A percentile compares a stretch with the other conserved stretches of the same genome.
Evolutionary conservation across 192 early-diverging fungal genomes (phyloP).

Genomic region (Coemansia sp.): DNA sequence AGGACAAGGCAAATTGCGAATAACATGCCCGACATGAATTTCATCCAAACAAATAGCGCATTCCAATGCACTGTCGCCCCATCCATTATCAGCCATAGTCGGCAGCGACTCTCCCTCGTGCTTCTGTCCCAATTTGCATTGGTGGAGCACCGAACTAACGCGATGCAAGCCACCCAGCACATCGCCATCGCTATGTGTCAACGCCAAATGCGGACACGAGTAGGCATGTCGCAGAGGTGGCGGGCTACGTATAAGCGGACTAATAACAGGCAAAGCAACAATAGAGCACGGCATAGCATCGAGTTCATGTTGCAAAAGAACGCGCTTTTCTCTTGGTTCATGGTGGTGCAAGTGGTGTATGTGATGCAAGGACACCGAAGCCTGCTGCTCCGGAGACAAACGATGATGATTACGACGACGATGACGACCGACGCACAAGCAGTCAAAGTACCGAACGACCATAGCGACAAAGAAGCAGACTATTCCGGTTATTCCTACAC

Average conservation of each 20-base stretch:
- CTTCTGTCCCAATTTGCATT: background rate
- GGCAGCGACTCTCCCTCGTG: background rate
- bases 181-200: background rate
- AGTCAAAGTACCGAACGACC: conserved; percentile 45
- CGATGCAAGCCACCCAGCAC: background rate
- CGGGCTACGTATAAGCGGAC: background rate
- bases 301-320: conserved; percentile 34
- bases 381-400: too few species aligned
- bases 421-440: conserved; percentile 6
- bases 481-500: conserved; percentile 45
- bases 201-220: conserved; percentile 2
- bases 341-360: background rate
- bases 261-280: background rate
- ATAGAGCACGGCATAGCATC: conserved; percentile 39
- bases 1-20: conserved; percentile 43
- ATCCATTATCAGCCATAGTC: background rate
- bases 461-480: conserved; percentile 48
- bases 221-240: background rate
- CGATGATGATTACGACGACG: too few species aligned
- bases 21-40: conserved; percentile 28
- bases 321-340: conserved; percentile 11
- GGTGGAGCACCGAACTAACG: background rate
- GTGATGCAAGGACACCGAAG: background rate
- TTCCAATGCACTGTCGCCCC: conserved; percentile 11
- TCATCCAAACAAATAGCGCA: conserved; percentile 53